Evolutionary conservation across 2,329 filamentous ascomycete species (phyloP), one percentile per base, ranked within the genome.

Genomic region (Lasiodiplodia theobromae): DNA sequence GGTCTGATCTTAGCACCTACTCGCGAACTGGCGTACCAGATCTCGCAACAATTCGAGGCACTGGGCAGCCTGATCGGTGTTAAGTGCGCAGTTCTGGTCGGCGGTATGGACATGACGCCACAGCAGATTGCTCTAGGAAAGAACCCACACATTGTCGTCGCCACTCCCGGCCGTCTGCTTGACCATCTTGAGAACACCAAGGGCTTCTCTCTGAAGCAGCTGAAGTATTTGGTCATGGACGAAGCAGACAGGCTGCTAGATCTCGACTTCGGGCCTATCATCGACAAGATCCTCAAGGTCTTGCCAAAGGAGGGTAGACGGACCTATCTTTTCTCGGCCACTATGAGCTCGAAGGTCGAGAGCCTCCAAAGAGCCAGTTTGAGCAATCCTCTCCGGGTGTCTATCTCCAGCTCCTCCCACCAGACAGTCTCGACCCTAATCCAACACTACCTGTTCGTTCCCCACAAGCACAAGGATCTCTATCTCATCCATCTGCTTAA

Each of bases 141-240:
- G 86, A 95, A 95, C 74, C 96, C 96, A 8, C 96, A 99, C 76
- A 90, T 99, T 28, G 85, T 98, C 25, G 94, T 98, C 49, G 95
- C 95, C 0, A 97, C 95, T 0, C 95, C 95, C 0, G 95, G 94
- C 65, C 89, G 95, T 68, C 83, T 97, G 25, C 85, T 97, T 4
- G 96, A 98, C 75, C 96, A 99, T 74, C 83, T 98, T 10, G 94
- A 98, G 78, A 97, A 97, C 81, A 99, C 96, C 2, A 97, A 97
- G 80, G 95, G 96, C 12, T 98, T 99, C 81, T 94, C 91, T 1
- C 83, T 98, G 60, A 88, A 91, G 37, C 86, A 87, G 4, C 84
- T 97, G 47, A 94, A 94, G 76, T 97, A 95, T 76, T 84, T 98
- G 3, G 94, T 97, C 70, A 94, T 98, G 88, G 95, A 97, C 76